Base-by-base conservation (phyloP, 2,329 filamentous ascomycete genomes). In the Lasiodiplodia hormozganensis region DNA sequence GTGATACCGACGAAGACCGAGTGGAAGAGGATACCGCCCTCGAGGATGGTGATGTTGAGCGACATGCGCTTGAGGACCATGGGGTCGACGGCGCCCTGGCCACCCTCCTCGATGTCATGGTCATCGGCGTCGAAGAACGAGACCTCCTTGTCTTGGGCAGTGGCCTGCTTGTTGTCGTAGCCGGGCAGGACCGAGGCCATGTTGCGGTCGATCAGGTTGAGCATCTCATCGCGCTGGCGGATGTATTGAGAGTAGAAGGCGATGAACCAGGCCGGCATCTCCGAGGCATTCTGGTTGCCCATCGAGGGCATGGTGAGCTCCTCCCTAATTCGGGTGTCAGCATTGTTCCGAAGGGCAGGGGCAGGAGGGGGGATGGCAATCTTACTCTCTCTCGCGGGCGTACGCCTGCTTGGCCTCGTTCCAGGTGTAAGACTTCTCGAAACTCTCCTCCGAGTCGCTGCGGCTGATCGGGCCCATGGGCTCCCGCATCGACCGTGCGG, bases 1-100 rank as follows among this genome's bases (percentile, higher is more conserved):
- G 90, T 91, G 84, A 92, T 90, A 68, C 90, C 89, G 68, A 92
- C 90, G 76, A 92, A 92, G 69, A 94, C 86, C 70, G 89, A 92
- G 80, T 94, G 91, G 76, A 94, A 94, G 10, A 94, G 83, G 71
- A 94, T 94, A 70, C 91, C 91, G 67, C 91, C 89, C 77, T 94
- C 91, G 3, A 94, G 85, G 3, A 94, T 84, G 4, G 60, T 64
- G 60, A 64, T 64, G 47, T 64, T 52, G 43, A 79, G 69, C 16
- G 77, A 79, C 71, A 77, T 76, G 72, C 79, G 80, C 74, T 76
- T 77, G 6, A 79, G 71, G 4, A 80, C 72, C 14, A 79, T 73
- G 18, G 80, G 78, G 36, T 81, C 80, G 1, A 81, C 78, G 3
- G 71, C 70, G 21, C 71, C 73, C 1, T 77, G 28, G 47, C 60